These are phyloP conservation scores for Venturia nashicola DNA, from an alignment of 2,329 filamentous ascomycete species.

Conservation along the genomic window DNA sequence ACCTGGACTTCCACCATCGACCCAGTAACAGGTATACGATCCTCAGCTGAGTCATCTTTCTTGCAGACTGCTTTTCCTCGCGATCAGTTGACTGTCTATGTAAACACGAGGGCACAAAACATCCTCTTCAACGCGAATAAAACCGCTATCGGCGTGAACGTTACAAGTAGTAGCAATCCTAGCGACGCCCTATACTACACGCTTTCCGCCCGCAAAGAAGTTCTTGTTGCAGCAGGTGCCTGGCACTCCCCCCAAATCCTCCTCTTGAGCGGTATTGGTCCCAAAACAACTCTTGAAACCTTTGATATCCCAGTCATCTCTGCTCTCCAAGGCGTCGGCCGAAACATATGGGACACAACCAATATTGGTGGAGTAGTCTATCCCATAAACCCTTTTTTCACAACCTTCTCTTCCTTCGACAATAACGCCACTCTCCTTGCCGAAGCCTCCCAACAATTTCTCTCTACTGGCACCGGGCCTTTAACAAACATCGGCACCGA, in stretches of 20 bases:
- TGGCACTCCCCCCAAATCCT: slow-evolving; percentile 10
- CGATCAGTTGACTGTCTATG: slow-evolving; percentile 18
- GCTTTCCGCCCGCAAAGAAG: slow-evolving; percentile 8
- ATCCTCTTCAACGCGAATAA: slow-evolving; percentile 22
- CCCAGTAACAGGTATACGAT: slow-evolving; percentile 13
- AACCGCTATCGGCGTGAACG: slow-evolving; percentile 8
- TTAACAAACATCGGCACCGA: slow-evolving; percentile 29
- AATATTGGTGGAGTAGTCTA: slow-evolving; percentile 5
- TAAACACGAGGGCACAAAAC: slow-evolving; percentile 20
- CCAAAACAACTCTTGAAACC: slow-evolving; percentile 24
- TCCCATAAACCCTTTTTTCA: background rate
- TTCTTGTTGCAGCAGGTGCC: slow-evolving; percentile 10
- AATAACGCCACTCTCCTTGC: background rate
- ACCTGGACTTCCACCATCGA: slow-evolving; percentile 20
- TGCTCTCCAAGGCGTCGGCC: slow-evolving; percentile 43
- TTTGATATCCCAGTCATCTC: slow-evolving; percentile 16
- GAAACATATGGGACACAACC: slow-evolving; percentile 45
- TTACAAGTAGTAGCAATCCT: slow-evolving; percentile 2
- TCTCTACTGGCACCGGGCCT: background rate
- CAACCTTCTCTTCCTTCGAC: slow-evolving; percentile 9
- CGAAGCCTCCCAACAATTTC: slow-evolving; percentile 12
- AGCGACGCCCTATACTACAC: slow-evolving; percentile 1
- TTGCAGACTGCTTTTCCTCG: slow-evolving; percentile 15
- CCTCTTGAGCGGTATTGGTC: slow-evolving; percentile 10
- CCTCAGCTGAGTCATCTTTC: slow-evolving; percentile 14